Base-by-base conservation (phyloP, 257 asterid species). In the Ophiorrhiza pumila region DNA sequence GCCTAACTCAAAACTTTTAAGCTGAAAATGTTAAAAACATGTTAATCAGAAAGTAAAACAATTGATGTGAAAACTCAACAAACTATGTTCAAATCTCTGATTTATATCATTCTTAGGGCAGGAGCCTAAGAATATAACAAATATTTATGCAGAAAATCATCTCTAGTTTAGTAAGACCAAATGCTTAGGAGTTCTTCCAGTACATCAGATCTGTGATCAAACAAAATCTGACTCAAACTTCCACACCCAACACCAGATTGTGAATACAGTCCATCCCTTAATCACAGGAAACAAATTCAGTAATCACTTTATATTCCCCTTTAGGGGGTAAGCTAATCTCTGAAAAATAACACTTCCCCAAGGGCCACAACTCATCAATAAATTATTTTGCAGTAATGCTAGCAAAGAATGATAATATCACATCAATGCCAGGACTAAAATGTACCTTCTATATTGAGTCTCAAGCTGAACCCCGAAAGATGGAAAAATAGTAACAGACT, bases 401-500 rank as follows among this genome's bases (percentile, higher is more conserved):
- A 11, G 59, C n/a, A 45, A 42, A 43, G 25, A 77, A 34, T 42
- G 17, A 63, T 42, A 11, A 64, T 3, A 45, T 66, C 69, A 68
- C 50, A 72, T 42, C 46, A 65, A 45, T 20, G 32, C 68, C 41
- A 77, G 70, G 71, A 73, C 49, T 50, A 43, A 17, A 46, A 62
- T 15, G 78, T 87, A 92, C 97, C 98, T 94, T 85, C 83, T 76
- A 76, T 83, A 91, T 25, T 80, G 83, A 78, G 96, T 87, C 83
- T 91, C 97, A 69, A 94, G 97, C 86, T 94, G 97, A 83, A 94
- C 85, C 23, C 98, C 96, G 67, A 94, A 87, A 52, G 88, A 89
- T 52, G 97, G 96, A 42, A 94, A 85, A 77, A 91, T 88, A 42
- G 85, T 80, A 71, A 88, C 93, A 32, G 97, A 85, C 81, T 87